A percentile compares a stretch with the other conserved stretches of the same genome.
Conservation (phyloP, 495 filamentous ascomycete genomes). For the Aspergillus mulundensis region DNA sequence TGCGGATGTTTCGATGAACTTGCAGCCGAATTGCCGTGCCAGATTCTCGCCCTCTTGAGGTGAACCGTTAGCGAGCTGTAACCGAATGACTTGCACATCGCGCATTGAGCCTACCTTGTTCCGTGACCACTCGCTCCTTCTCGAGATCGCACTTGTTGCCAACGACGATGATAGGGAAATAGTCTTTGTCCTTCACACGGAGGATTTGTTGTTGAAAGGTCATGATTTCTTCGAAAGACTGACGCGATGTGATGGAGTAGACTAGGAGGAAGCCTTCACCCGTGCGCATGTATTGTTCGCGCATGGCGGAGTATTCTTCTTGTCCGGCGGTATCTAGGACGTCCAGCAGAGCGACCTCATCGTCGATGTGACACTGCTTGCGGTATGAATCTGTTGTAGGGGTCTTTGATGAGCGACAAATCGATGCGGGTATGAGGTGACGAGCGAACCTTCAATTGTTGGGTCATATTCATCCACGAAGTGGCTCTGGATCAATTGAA, state of each 20-base stretch:
- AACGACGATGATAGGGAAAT: conserved; percentile 99
- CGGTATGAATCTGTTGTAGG: conserved; percentile 82
- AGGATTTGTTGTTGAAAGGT: conserved; percentile 99
- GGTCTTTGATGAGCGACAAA: conserved; percentile 18
- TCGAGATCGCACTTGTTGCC: conserved; percentile 99
- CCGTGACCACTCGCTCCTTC: conserved; percentile 79
- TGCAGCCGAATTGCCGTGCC: conserved; percentile 84
- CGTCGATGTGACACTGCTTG: conserved; percentile 98
- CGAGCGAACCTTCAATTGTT: conserved; percentile 86
- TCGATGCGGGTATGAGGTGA: conserved; percentile 5
- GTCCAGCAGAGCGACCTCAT: conserved; percentile 94
- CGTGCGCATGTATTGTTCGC: conserved; percentile 99
- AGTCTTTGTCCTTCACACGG: conserved; percentile 97
- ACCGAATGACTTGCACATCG: not conserved
- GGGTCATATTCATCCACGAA: conserved; percentile 99
- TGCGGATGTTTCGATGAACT: conserved; percentile 98
- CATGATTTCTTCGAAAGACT: conserved; percentile 96
- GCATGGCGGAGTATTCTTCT: conserved; percentile 99
- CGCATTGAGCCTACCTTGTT: conserved; percentile 66
- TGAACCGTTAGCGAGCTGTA: conserved; percentile 22
- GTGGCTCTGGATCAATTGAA: conserved; percentile 97
- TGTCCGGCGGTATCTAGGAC: conserved; percentile 97
- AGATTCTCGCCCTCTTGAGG: conserved; percentile 81
- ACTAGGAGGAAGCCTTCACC: conserved; percentile 97
- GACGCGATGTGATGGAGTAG: conserved; percentile 95